Evolutionary conservation across 2,329 filamentous ascomycete genomes (phyloP).

Genomic region (Lomentospora prolificans): DNA sequence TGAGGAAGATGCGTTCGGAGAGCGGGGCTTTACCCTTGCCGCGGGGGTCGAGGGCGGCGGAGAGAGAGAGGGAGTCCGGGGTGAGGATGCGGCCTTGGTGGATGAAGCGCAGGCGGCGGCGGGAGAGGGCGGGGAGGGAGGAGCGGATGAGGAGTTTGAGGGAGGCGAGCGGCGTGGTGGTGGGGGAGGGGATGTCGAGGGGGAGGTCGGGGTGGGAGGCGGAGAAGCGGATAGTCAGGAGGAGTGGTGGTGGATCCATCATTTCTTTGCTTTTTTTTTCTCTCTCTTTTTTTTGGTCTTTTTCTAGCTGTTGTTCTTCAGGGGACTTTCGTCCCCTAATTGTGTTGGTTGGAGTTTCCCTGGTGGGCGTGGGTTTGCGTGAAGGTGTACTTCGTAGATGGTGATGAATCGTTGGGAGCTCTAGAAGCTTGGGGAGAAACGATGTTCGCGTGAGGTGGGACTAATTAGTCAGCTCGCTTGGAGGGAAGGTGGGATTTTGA

Average conservation of each 20-base stretch:
- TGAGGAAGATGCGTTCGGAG: slow-evolving; percentile 64
- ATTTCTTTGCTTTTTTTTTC: background rate
- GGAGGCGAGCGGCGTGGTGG: slow-evolving; percentile 60
- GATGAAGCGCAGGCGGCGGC: slow-evolving; percentile 75
- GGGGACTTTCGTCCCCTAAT: no score
- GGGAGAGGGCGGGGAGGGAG: slow-evolving; percentile 51
- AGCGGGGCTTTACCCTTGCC: slow-evolving; percentile 57
- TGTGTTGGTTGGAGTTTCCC: no score
- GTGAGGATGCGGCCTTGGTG: slow-evolving; percentile 74
- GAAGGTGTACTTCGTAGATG: background rate
- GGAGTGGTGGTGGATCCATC: slow-evolving; percentile 37
- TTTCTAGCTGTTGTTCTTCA: background rate
- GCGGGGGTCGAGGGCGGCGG: slow-evolving; percentile 46
- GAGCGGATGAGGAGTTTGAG: slow-evolving; percentile 75
- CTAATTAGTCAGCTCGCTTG: no score
- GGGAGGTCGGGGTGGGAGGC: slow-evolving; percentile 73
- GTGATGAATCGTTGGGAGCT: background rate
- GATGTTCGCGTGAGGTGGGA: background rate
- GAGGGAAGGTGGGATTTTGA: no score
- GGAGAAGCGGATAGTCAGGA: slow-evolving; percentile 85
- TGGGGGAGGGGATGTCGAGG: slow-evolving; percentile 61
- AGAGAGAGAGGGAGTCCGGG: slow-evolving; percentile 60
- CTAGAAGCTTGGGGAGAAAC: background rate
- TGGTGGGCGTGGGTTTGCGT: background rate
- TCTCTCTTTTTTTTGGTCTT: background rate